Conservation (phyloP, 192 early-diverging fungal species). For the Coemansia sp. region DNA sequence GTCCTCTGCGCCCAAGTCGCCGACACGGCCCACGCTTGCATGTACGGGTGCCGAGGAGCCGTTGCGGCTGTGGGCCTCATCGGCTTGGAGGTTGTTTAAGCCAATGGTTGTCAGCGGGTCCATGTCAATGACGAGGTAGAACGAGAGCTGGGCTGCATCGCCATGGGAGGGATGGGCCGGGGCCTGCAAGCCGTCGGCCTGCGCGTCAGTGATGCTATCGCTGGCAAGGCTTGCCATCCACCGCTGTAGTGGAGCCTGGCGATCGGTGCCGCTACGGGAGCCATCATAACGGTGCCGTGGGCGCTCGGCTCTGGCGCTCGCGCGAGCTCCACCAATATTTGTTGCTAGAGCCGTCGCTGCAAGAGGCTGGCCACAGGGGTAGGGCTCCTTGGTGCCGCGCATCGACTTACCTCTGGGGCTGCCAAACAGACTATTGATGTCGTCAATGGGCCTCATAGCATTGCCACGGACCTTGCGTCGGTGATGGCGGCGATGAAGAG, state of each 20-base stretch:
- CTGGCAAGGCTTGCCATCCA: constrained; percentile 46
- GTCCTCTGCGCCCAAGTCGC: not conserved
- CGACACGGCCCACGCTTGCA: not conserved
- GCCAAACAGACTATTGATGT: constrained; percentile 26
- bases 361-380: not conserved
- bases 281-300: not conserved
- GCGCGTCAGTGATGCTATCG: constrained; percentile 21
- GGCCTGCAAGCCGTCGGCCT: constrained; percentile 15
- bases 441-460: constrained; percentile 19
- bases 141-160: constrained; percentile 34
- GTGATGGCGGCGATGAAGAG: constrained; percentile 16
- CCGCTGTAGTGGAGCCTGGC: constrained; percentile 18
- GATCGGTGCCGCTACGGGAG: not conserved
- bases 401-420: constrained; percentile 2
- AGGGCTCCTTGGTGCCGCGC: not conserved
- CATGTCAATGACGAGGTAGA: constrained; percentile 49
- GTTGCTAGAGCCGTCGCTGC: constrained; percentile 1
- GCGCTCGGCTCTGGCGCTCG: not conserved
- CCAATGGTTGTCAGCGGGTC: constrained; percentile 46
- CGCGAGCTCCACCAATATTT: not conserved
- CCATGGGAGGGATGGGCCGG: not conserved
- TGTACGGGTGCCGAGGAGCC: constrained; percentile 33
- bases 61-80: constrained; percentile 34
- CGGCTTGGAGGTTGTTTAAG: constrained; percentile 22
- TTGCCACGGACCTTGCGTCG: constrained; percentile 9